phyloP scores from a whole-genome alignment of 73 alveolate genomes.

The Urostyla sp. region DNA sequence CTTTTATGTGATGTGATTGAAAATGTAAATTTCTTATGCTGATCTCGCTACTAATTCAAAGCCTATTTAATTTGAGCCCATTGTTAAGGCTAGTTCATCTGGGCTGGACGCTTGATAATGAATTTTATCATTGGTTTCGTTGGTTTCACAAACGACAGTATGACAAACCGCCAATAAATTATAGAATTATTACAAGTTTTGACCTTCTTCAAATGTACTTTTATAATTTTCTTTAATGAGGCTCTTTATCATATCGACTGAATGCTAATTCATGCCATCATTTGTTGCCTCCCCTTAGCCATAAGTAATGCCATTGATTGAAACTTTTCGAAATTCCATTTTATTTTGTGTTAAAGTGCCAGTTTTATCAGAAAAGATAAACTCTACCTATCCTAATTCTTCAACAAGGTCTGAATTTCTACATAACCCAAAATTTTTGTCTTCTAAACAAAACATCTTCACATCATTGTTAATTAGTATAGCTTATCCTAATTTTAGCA shows the following conservation, averaged over 20 bases:
- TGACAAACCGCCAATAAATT: conserved; percentile 81
- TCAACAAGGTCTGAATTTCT: conserved; percentile 81
- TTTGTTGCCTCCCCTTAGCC: conserved; percentile 68
- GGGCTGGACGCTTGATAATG: conserved; percentile 90
- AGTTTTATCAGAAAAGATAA: conserved; percentile 87
- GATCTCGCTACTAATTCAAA: conserved; percentile 51
- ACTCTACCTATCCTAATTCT: conserved; percentile 87
- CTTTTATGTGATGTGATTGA: conserved; percentile 13
- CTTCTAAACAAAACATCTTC: conserved; percentile 69
- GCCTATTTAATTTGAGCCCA: conserved; percentile 69
- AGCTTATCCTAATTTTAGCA: conserved; percentile 77
- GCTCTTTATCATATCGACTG: background rate
- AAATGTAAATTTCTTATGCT: conserved; percentile 66
- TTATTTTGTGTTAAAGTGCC: conserved; percentile 88
- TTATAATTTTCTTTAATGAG: conserved; percentile 53
- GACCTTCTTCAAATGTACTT: conserved; percentile 70
- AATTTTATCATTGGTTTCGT: conserved; percentile 63
- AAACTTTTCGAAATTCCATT: conserved; percentile 76
- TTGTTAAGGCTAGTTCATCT: conserved; percentile 86
- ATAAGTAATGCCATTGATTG: conserved; percentile 76
- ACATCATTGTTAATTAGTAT: conserved; percentile 78
- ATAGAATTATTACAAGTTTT: conserved; percentile 70
- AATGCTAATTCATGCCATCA: conserved; percentile 68
- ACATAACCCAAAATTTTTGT: conserved; percentile 68
- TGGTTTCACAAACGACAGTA: conserved; percentile 78